Evolutionary conservation across 2,329 filamentous ascomycete species (phyloP), one percentile per base, ranked within the genome.

Genomic region (Colletotrichum navitas): DNA sequence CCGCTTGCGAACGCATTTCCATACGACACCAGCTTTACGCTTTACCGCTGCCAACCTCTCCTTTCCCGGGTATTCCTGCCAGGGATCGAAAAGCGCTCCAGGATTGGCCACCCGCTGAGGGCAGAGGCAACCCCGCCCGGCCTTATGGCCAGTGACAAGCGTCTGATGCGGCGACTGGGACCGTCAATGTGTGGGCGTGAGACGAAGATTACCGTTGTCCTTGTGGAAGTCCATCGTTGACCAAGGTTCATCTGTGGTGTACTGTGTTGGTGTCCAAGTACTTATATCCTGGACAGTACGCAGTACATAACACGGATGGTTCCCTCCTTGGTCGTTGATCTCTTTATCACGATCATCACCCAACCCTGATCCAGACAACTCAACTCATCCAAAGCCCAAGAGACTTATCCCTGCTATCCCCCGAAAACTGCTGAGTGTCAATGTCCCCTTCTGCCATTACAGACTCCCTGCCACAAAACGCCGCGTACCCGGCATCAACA

Each of bases 371-470:
- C n/a, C 56, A 41, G 24, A 63, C 29, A 59, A 43, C 21, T 8
- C 36, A 49, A 24, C 21, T 4, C 16, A 51, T 43, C 18, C 41
- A 47, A 41, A 47, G 4, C 45, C 32, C 47, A 29, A 8, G 39
- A 45, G 63, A 58, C 58, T 49, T 56, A 61, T 21, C 36, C 41
- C 34, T 52, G n/a, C 16, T n/a, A 67, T 12, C 36, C 11, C 51
- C 63, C 68, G n/a, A 52, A 52, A 74, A 51, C 68, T 72, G 36
- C 73, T 74, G 73, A 74, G 73, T 74, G 73, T 74, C 76, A 79
- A 91, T 91, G 89, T 85, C 88, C 75, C 89, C 89, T 73, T 89
- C 88, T 75, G 88, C 88, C 71, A 83, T 89, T 77, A 84, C 85
- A 74, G 82, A 86, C 74, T 85, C 85, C 55, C 84, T 85, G 63